Base-by-base conservation (phyloP, 2,329 filamentous ascomycete species). In the Penicillium palitans region DNA sequence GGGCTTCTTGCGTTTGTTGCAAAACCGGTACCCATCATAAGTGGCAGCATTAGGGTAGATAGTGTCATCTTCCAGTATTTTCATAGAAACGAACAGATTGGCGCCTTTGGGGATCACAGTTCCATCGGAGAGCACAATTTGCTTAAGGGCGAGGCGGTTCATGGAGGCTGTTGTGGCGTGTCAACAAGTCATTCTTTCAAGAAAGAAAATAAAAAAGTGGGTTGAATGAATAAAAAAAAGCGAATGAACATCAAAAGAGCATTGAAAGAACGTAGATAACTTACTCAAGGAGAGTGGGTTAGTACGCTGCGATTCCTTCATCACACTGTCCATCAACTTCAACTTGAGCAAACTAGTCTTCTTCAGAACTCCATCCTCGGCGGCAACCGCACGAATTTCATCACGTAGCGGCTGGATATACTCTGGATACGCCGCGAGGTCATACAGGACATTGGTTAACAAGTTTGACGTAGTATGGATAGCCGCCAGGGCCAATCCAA, bases 381-480 rank as follows among this genome's bases (percentile, higher is more conserved):
- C 69, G 19, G 83, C 66, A 6, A 81, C 73, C 1, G 72, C 70
- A 3, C 72, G 64, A 7, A 82, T 79, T 62, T 87, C 84, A 21
- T 82, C 75, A 2, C 84, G 79, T 1, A 86, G 69, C 12, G 79
- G 76, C 6, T 81, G 72, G 35, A 83, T 70, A 62, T 82, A 76
- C 31, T 85, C 79, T 0, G 82, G 83, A 35, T 81, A 70, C 4
- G 79, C 75, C 0, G 79, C 79, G 4, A 87, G 68, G 56, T 83
- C 80, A 65, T 82, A 84, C 48, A 87, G 76, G 56, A 79, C 58
- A 75, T 84, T 80, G 2, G 79, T 81, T 8, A 72, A 29, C 42
- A 72, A 51, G 39, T 73, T 69, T 3, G 70, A 72, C 5, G 71
- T 74, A 6, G 72, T 74, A 56, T 74, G 70, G 15, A 73, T 74